Evolutionary conservation across 768 basidiomycete genomes (phyloP).

Genomic region (Lyophyllum atratum): DNA sequence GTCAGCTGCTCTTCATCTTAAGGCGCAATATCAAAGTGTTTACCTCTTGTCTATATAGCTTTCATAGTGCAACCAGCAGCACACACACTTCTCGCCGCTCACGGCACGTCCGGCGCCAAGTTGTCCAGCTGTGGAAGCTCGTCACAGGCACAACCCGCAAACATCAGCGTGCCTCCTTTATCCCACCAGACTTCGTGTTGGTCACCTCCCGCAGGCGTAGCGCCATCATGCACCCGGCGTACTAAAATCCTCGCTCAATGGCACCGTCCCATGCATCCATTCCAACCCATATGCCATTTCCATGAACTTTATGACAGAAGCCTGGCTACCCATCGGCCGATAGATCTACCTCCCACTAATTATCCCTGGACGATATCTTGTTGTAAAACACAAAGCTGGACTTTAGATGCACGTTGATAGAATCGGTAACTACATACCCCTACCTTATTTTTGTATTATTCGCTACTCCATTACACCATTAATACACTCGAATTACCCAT

Average conservation of each 20-base stretch:
- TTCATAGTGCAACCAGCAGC: slow-evolving; percentile 8
- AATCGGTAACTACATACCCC: no score
- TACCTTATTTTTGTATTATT: no score
- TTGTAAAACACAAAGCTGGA: no score
- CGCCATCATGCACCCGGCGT: slow-evolving; percentile 33
- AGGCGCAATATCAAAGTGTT: background rate
- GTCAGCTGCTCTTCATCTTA: slow-evolving; percentile 2
- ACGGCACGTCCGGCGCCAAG: slow-evolving; percentile 56
- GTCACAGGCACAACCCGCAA: slow-evolving; percentile 56
- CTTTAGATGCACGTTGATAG: no score
- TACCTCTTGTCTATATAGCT: background rate
- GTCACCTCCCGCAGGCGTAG: slow-evolving; percentile 60
- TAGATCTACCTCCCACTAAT: no score
- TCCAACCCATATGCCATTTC: no score
- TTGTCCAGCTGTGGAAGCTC: slow-evolving; percentile 63
- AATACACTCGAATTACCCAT: no score
- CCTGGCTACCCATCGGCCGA: background rate
- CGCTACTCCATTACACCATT: no score
- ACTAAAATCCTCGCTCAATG: background rate
- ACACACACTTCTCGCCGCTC: slow-evolving; percentile 32
- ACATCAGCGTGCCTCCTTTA: slow-evolving; percentile 50
- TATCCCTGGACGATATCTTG: no score
- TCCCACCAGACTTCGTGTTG: slow-evolving; percentile 63
- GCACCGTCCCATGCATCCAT: no score
- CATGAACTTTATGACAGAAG: no score